Conservation (phyloP, 2,329 filamentous ascomycete genomes). For the Diaporthe sp. region DNA sequence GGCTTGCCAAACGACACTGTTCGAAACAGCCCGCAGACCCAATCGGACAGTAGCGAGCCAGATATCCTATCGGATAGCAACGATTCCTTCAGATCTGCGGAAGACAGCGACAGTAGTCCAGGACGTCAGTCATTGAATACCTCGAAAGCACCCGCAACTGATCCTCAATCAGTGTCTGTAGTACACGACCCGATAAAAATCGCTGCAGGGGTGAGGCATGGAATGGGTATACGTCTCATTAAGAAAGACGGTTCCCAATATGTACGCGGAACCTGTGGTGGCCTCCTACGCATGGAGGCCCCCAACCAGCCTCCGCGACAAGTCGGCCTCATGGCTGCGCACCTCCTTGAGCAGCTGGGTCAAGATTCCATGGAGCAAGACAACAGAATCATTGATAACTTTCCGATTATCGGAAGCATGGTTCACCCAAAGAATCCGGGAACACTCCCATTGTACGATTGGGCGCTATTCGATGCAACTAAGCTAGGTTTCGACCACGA, state of each 20-base stretch:
- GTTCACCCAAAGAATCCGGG: background rate
- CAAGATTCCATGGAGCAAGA: background rate
- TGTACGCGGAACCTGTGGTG: constrained; percentile 1
- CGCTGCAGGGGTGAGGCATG: background rate
- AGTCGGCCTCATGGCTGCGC: background rate
- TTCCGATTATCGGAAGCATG: background rate
- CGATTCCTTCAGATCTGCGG: background rate
- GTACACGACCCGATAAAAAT: background rate
- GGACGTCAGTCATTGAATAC: background rate
- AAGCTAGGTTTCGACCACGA: background rate
- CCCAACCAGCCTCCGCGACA: background rate
- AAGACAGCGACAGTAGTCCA: background rate
- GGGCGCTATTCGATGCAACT: background rate
- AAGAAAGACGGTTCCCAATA: background rate
- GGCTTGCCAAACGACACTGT: background rate
- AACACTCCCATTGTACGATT: background rate
- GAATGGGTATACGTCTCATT: background rate
- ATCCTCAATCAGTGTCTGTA: background rate
- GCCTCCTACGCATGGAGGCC: background rate
- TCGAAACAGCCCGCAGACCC: background rate
- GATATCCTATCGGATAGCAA: background rate
- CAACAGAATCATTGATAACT: accelerated
- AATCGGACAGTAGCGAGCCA: background rate
- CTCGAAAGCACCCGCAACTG: background rate
- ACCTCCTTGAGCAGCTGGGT: background rate